These are phyloP conservation scores for Blastobotrys aristatus DNA, from an alignment of 1,139 yeast genomes.

Conservation along the genomic window DNA sequence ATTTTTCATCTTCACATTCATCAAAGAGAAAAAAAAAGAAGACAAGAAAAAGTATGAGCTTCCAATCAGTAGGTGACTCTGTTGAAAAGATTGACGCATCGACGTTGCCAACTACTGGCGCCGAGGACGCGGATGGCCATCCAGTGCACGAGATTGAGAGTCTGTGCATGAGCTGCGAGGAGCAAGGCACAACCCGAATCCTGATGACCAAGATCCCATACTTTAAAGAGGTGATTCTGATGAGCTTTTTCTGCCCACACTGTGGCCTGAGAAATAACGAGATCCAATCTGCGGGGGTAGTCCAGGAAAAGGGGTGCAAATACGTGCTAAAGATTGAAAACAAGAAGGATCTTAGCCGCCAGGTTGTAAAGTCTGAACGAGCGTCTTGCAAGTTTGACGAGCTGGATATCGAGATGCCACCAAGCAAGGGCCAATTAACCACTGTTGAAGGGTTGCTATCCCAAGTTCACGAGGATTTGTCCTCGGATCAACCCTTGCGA, in stretches of 20 bases:
- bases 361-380: constrained; percentile 85
- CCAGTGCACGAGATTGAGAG: constrained; percentile 95
- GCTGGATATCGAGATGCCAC: constrained; percentile 90
- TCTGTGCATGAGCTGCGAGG: constrained; percentile 90
- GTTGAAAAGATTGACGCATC: constrained; percentile 24
- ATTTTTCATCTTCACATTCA: not conserved
- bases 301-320: constrained; percentile 78
- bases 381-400: constrained; percentile 80
- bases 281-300: constrained; percentile 82
- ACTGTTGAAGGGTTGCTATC: constrained; percentile 82
- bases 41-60: too few relatives aligned
- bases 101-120: constrained; percentile 32
- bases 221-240: constrained; percentile 84
- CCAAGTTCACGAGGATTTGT: constrained; percentile 81
- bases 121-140: constrained; percentile 83
- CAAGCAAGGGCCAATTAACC: constrained; percentile 88
- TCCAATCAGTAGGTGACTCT: constrained; percentile 26
- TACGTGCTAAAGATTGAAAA: constrained; percentile 66
- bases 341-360: constrained; percentile 77
- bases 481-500: constrained; percentile 76
- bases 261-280: constrained; percentile 90
- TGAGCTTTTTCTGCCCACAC: constrained; percentile 96
- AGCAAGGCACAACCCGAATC: constrained; percentile 77
- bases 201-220: constrained; percentile 85
- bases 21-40: constrained; percentile 7